Evolutionary conservation across 768 basidiomycete species (phyloP).

Genomic region (Russula emetica): DNA sequence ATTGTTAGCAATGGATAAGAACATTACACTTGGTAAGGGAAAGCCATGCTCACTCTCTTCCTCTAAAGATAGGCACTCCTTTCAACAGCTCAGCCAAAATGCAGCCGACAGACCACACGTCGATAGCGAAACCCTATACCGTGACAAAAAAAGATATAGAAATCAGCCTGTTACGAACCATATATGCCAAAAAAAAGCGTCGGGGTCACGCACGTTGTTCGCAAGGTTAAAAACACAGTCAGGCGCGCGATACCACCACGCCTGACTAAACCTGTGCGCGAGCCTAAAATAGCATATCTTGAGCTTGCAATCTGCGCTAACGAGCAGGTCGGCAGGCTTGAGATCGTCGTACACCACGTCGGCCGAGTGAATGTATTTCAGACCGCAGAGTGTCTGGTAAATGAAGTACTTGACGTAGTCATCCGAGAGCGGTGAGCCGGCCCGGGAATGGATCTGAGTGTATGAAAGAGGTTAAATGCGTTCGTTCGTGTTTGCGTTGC

Average conservation of each 20-base stretch:
- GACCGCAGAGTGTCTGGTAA: slow-evolving; percentile 95
- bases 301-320: slow-evolving; percentile 97
- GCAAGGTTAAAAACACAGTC: too few relatives aligned
- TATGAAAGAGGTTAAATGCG: too few relatives aligned
- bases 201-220: slow-evolving; percentile 63
- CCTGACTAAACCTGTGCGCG: slow-evolving; percentile 87
- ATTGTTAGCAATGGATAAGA: too few relatives aligned
- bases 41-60: slow-evolving; percentile 84
- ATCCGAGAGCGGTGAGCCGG: slow-evolving; percentile 82
- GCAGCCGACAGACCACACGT: slow-evolving; percentile 96
- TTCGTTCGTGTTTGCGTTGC: too few relatives aligned
- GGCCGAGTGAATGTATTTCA: slow-evolving; percentile 97
- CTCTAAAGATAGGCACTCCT: slow-evolving; percentile 95
- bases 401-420: slow-evolving; percentile 95
- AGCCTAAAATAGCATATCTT: slow-evolving; percentile 99
- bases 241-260: slow-evolving; percentile 94
- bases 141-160: neutral
- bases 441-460: slow-evolving; percentile 72
- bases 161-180: neutral
- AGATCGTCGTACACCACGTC: slow-evolving; percentile 96
- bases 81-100: slow-evolving; percentile 93
- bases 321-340: slow-evolving; percentile 90
- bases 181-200: too few relatives aligned
- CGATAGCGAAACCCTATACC: slow-evolving; percentile 80
- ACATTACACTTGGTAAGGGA: too few relatives aligned